Base-by-base conservation (phyloP, 129 eudicot genomes). In the Mikania micrantha region DNA sequence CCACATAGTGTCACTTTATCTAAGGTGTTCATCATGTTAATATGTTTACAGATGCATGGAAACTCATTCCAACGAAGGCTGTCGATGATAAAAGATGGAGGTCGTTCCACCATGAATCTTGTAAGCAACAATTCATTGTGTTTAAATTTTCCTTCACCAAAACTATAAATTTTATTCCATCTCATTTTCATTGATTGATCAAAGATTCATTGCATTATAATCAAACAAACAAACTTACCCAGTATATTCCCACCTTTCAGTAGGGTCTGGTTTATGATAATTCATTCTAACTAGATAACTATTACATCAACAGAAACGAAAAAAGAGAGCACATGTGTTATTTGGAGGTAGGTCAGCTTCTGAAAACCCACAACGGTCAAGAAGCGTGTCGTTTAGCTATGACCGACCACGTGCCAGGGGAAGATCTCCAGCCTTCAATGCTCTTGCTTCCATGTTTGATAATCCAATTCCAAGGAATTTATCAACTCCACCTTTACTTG, bases 291-390 rank as follows among this genome's bases (percentile, higher is more conserved):
- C 44, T 0, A 65, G 35, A 42, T 41, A 2, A 44, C n/a, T 65
- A 7, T 60, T 61, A 2, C 52, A 54, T 56, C 16, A 62, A 29
- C 63, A 88, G 98, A 91, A 85, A 84, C 91, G 94, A 11, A 91
- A 89, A 73, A 83, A 95, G 75, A 73, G 98, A 80, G 71, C 85
- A 12, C 78, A 88, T 3, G 78, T 79, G 7, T 75, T 83, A 29
- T 83, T 69, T 57, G 88, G 91, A 62, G 91, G 95, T 67, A 81
- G 98, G 65, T 88, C 97, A 31, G 78, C 77, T n/a, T 87, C 91
- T 28, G 98, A 91, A 58, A 91, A 91, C 76, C 60, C 96, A 65
- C 98, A 91, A 50, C 94, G 98, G 70, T 91, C 98, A 7, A 77
- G 96, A 75, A 91, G 98, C 47, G 75, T 88, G 78, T 79, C 90